Conservation (phyloP, 2,329 filamentous ascomycete genomes). For the Fusarium odoratissimum region DNA sequence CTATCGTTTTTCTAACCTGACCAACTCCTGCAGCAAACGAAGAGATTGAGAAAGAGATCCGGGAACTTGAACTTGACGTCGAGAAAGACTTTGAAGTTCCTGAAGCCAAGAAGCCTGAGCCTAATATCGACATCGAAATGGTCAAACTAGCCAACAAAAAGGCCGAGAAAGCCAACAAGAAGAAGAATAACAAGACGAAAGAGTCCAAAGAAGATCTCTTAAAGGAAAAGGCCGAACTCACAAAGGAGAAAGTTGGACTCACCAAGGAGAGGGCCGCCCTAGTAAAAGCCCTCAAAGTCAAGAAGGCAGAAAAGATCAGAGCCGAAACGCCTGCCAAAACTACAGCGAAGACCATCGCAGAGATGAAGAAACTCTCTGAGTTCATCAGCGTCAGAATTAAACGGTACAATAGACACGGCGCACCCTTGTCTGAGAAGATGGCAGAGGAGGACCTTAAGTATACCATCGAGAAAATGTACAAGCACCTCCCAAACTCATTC, state of each 20-base stretch:
- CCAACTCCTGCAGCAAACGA: background rate
- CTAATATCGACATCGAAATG: background rate
- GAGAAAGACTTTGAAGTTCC: background rate
- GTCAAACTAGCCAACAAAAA: background rate
- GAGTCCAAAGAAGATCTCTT: background rate
- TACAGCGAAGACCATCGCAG: background rate
- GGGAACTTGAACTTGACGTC: background rate
- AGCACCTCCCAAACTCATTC: background rate
- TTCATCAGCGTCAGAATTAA: background rate
- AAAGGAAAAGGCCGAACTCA: background rate
- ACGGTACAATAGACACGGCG: background rate
- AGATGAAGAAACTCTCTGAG: background rate
- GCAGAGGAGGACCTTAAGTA: background rate
- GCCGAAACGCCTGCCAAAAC: background rate
- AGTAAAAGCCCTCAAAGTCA: background rate
- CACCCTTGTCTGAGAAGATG: background rate
- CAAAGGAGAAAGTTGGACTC: background rate
- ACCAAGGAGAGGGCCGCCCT: background rate
- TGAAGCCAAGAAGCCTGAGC: background rate
- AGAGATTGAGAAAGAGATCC: background rate
- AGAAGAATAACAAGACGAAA: background rate
- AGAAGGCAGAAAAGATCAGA: background rate
- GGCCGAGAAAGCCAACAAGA: background rate
- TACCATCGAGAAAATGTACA: background rate
- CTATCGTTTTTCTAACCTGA: accelerated